Evolutionary conservation across 1,139 yeast species (phyloP).

Genomic region (Arxiozyma heterogenica): DNA sequence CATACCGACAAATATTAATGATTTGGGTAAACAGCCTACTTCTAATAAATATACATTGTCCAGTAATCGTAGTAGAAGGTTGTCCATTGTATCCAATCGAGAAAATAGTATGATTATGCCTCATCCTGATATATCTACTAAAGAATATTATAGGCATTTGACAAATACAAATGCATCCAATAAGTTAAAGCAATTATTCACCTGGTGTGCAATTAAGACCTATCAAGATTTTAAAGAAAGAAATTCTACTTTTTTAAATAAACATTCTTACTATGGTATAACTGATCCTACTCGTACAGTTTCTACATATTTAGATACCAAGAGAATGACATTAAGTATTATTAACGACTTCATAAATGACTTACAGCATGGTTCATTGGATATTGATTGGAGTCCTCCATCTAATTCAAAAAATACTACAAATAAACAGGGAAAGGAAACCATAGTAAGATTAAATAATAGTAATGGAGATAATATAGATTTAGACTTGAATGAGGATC

Average conservation of each 20-base stretch:
- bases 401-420: neutral
- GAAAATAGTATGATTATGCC: constrained; percentile 24
- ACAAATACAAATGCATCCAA: constrained; percentile 25
- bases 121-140: constrained; percentile 27
- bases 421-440: constrained; percentile 2
- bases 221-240: constrained; percentile 12
- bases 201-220: constrained; percentile 27
- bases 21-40: constrained; percentile 2
- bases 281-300: constrained; percentile 2
- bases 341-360: constrained; percentile 27
- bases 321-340: constrained; percentile 20
- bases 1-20: constrained; percentile 3
- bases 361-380: constrained; percentile 20
- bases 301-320: constrained; percentile 14
- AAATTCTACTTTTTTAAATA: neutral
- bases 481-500: constrained; percentile 15
- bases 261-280: constrained; percentile 1
- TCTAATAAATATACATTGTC: constrained; percentile 15
- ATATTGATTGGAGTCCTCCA: constrained; percentile 27
- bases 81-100: constrained; percentile 21
- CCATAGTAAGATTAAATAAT: neutral
- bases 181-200: constrained; percentile 26
- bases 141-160: constrained; percentile 27
- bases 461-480: neutral
- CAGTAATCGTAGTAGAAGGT: constrained; percentile 22